Percentiles rank a stretch among this genome's conserved stretches.
Conservation (phyloP, 1,139 yeast species). For the Hemisphaericaspora xylofermentans region DNA sequence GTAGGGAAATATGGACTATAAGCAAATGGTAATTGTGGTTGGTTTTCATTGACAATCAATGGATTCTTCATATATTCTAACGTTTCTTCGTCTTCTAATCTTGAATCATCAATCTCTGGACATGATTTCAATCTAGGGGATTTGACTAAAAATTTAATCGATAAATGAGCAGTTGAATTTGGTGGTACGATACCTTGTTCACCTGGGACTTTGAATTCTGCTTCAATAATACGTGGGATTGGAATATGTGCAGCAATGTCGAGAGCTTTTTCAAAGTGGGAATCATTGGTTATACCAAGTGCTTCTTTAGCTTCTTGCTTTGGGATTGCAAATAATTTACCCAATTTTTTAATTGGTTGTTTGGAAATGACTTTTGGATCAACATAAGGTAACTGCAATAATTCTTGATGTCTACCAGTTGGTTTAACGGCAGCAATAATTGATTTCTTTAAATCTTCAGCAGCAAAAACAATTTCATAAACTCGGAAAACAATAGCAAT, state of each 20-base stretch:
- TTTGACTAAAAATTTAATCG: constrained; percentile 70
- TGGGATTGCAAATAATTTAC: constrained; percentile 62
- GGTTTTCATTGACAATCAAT: constrained; percentile 57
- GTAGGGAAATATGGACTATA: constrained; percentile 76
- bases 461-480: constrained; percentile 58
- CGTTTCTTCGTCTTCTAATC: constrained; percentile 47
- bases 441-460: constrained; percentile 69
- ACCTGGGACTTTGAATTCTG: constrained; percentile 86
- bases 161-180: constrained; percentile 68
- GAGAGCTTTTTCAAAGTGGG: constrained; percentile 48
- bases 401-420: constrained; percentile 55
- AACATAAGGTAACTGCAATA: constrained; percentile 80
- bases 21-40: constrained; percentile 64
- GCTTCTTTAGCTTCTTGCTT: constrained; percentile 54
- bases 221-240: constrained; percentile 61
- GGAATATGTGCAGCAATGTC: constrained; percentile 70
- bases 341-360: constrained; percentile 55
- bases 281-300: constrained; percentile 54
- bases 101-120: constrained; percentile 45
- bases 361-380: constrained; percentile 44
- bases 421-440: constrained; percentile 77
- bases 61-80: constrained; percentile 75
- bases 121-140: constrained; percentile 66
- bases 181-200: constrained; percentile 70
- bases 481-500: constrained; percentile 80